Percentiles rank a stretch among this genome's conserved stretches.
phyloP scores from a whole-genome alignment of 2,329 filamentous ascomycete genomes.

The Diaporthe ilicicola region DNA sequence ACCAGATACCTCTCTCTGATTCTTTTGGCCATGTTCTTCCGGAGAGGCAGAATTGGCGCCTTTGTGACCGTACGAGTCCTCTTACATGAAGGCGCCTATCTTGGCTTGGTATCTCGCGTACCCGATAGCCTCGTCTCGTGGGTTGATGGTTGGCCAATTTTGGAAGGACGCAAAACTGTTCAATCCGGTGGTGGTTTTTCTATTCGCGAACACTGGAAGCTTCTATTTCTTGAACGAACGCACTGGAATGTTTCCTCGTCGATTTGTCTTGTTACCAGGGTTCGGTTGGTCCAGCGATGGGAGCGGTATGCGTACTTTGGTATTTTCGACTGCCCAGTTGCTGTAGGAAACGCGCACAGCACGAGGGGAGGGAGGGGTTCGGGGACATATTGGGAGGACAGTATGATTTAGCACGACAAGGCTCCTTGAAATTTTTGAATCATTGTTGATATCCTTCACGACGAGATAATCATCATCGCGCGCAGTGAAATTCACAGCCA shows the following conservation, averaged over 20 bases:
- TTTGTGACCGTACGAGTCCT: neutral
- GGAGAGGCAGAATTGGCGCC: neutral
- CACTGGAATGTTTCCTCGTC: neutral
- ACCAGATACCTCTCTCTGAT: constrained; percentile 29
- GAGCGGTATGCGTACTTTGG: neutral
- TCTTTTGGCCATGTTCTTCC: constrained; percentile 9
- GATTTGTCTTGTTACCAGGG: neutral
- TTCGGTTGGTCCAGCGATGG: neutral
- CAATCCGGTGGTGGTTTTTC: neutral
- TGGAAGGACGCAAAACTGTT: neutral
- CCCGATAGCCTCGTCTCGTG: too few species aligned
- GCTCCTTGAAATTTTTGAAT: neutral
- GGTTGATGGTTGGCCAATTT: neutral
- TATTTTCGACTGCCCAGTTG: neutral
- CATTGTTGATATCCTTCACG: constrained; percentile 9
- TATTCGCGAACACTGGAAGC: constrained; percentile 1
- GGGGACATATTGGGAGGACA: neutral
- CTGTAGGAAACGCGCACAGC: neutral
- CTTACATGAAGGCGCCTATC: neutral
- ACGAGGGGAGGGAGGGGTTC: neutral
- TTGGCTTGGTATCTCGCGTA: neutral
- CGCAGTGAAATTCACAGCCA: neutral
- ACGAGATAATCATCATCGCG: neutral
- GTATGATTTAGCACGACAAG: neutral
- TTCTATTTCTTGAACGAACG: neutral